phyloP scores from a whole-genome alignment of 306 rosid genomes.

The Acacia acuminata region DNA sequence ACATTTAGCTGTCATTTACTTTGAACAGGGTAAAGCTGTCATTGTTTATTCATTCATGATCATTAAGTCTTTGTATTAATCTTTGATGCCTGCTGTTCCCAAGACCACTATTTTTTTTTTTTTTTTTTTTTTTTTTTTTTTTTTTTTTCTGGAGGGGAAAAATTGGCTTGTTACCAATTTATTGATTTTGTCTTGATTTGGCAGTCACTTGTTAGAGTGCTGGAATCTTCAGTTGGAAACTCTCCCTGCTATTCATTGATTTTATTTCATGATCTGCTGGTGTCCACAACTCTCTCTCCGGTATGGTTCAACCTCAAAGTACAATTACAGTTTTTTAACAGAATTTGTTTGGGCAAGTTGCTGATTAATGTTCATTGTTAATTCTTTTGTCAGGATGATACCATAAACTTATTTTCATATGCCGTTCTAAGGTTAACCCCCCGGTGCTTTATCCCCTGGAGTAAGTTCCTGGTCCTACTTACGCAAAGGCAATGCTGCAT shows the following conservation, averaged over 20 bases:
- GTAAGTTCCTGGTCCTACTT: constrained; percentile 91
- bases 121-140: too few species aligned
- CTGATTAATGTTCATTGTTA: constrained; percentile 26
- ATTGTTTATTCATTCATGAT: background rate
- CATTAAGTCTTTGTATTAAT: background rate
- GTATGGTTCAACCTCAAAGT: constrained; percentile 63
- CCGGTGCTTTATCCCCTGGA: constrained; percentile 72
- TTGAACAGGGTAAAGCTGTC: background rate
- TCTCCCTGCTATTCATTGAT: constrained; percentile 77
- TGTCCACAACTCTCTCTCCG: constrained; percentile 91
- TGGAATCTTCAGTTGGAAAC: constrained; percentile 82
- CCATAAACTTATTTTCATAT: constrained; percentile 82
- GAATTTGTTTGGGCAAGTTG: constrained; percentile 19
- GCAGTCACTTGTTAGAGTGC: constrained; percentile 87
- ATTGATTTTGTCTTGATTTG: constrained; percentile 39
- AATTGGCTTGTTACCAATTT: constrained; percentile 4
- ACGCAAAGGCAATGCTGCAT: constrained; percentile 66
- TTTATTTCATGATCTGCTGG: constrained; percentile 92
- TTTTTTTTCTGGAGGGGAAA: background rate
- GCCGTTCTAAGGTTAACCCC: constrained; percentile 95
- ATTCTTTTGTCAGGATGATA: constrained; percentile 75
- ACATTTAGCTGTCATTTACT: background rate
- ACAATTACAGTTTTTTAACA: constrained; percentile 14
- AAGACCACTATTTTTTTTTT: background rate
- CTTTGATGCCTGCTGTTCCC: background rate